Evolutionary conservation across 345 rosid species (phyloP), one percentile per base, ranked within the genome.

Genomic region (Lepidium africanum): DNA sequence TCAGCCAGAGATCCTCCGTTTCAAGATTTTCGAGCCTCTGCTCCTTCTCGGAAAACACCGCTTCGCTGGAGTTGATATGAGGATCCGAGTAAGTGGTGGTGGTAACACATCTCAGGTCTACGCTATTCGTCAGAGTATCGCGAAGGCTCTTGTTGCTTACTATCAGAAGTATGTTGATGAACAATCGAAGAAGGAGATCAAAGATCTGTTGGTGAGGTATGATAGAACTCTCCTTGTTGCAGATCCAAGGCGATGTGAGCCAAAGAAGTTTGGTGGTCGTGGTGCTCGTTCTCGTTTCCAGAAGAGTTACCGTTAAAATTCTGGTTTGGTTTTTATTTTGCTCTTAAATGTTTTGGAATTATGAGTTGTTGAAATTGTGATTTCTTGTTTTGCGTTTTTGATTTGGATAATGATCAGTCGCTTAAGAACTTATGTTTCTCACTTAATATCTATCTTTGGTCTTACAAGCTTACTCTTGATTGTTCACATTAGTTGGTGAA

Each of bases 281-380:
- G 92, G 97, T 55, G 95, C 95, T 9, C 86, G 97, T 54, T 81
- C 95, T 17, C 87, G 97, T 77, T 90, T 87, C 87, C 97, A 87
- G 86, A 90, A 90, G 78, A 73, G 82, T 81, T 90, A 90, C 81
- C 97, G 97, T 90, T 90, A 74, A 79, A 25, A 25, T 25, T 43
- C 56, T 52, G 46, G 62, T 63, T 45, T 66, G 21, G 10, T 19
- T 35, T 21, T 45, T 21, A 9, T 19, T 9, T 5, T 5, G 5
- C 11, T 73, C 42, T 47, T 7, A 1, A 13, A 40, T 3, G 66
- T 37, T 65, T 57, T 47, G 33, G 69, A 36, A 35, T 25, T 23
- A 8, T 32, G 39, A 30, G 5, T 21, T 73, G 50, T 65, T 35
- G 57, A 43, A 47, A 16, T 55, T 63, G 7, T 55, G 58, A 60